Evolutionary conservation across 495 filamentous ascomycete species (phyloP), one percentile per base, ranked within the genome.

Genomic region (Hyaloscypha finlandica): DNA sequence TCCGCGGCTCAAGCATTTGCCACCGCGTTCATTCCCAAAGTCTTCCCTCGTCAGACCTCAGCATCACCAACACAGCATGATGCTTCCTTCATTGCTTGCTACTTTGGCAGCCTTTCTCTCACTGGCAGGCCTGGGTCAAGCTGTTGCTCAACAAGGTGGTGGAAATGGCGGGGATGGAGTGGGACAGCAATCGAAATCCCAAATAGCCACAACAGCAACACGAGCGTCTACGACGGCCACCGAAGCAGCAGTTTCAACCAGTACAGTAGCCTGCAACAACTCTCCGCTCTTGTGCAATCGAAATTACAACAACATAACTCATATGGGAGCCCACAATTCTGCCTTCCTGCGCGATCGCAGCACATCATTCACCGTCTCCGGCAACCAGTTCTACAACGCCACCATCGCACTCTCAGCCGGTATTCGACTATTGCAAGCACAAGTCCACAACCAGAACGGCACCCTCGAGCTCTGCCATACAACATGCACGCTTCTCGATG

Each of bases 291-390:
- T 89, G 64, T 92, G 89, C 77, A 71, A 73, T 56, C 84, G 85
- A 16, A 74, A 79, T 6, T 92, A 90, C 79, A 85, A 81, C 73
- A 86, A 88, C 61, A 78, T 92, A 67, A 88, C 89, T 2, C 82
- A 89, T 69, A 80, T 92, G 71, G 90, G 89, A 22, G 84, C 89
- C 31, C 90, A 93, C 75, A 85, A 92, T 74, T 84, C 83, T 35
- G 74, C 89, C 61, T 92, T 92, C 72, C 83, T 91, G 45, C 77
- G 83, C 6, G 81, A 86, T 62, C 73, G 69, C 6, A 76, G 73
- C 62, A 85, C 83, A 5, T 82, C 82, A 33, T 80, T 84, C 61
- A 80, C 85, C 19, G 76, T 85, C 8, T 79, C 84, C 20, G 87
- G 89, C 3, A 91, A 92, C 69, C 90, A 92, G 71, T 88, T 83